Conservation (phyloP, 2,329 filamentous ascomycete species). For the Hyphodiscus sp. region DNA sequence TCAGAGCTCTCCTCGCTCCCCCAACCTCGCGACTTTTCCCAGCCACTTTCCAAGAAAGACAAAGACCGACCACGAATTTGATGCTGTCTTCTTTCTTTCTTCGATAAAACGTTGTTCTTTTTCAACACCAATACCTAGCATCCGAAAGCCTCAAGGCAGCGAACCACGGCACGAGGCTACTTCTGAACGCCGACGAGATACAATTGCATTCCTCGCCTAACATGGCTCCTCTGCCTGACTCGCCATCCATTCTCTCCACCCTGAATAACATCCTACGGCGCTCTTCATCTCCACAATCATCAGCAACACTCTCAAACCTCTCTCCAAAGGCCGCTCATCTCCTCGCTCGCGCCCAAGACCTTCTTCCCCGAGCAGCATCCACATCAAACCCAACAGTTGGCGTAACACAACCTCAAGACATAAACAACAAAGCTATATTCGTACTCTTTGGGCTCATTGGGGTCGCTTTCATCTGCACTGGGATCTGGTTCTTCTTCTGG, state of each 20-base stretch:
- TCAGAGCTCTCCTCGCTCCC: conserved; percentile 6
- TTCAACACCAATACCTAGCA: not conserved
- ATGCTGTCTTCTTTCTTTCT: not conserved
- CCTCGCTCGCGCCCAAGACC: conserved; percentile 4
- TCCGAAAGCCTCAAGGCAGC: not conserved
- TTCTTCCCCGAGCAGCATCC: conserved; percentile 12
- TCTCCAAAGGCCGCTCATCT: conserved; percentile 8
- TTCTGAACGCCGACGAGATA: not conserved
- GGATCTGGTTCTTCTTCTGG: conserved; percentile 99
- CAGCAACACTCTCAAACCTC: conserved; percentile 3
- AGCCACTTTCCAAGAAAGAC: not conserved
- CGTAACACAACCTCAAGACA: conserved; percentile 45
- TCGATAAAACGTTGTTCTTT: not conserved
- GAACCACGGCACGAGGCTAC: conserved; percentile 1
- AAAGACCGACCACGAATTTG: conserved; percentile 2
- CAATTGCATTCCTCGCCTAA: not conserved
- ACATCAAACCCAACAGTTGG: conserved; percentile 38
- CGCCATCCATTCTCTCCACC: conserved; percentile 18
- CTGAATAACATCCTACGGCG: conserved; percentile 10
- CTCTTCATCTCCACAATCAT: conserved; percentile 1
- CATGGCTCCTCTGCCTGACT: conserved; percentile 26
- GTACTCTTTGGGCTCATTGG: conserved; percentile 81
- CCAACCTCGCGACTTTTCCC: conserved; percentile 6
- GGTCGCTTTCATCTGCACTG: conserved; percentile 63
- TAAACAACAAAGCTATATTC: conserved; percentile 63